phyloP scores from a whole-genome alignment of 2,329 filamentous ascomycete species.

The Ophiocordyceps robertsii region DNA sequence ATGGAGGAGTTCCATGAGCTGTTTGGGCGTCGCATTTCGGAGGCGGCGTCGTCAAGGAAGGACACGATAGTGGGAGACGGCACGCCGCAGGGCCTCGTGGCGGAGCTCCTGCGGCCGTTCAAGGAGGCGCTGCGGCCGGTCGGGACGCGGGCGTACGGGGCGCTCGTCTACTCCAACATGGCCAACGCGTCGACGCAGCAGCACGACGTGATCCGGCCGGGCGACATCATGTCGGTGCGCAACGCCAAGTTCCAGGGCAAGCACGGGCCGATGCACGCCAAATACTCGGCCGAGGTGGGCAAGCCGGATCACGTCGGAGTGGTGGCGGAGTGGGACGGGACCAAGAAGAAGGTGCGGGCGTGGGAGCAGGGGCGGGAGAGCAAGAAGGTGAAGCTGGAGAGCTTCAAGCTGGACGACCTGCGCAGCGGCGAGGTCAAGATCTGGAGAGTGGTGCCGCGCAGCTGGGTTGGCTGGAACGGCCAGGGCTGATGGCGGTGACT shows the following conservation, averaged over 20 bases:
- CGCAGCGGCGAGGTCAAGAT: slow-evolving; percentile 91
- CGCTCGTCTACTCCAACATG: slow-evolving; percentile 85
- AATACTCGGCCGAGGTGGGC: slow-evolving; percentile 80
- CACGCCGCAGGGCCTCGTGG: slow-evolving; percentile 61
- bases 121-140: slow-evolving; percentile 66
- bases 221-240: slow-evolving; percentile 84
- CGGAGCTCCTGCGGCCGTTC: slow-evolving; percentile 64
- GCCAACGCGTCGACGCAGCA: slow-evolving; percentile 87
- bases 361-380: slow-evolving; percentile 94
- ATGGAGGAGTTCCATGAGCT: slow-evolving; percentile 74
- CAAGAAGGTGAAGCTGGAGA: slow-evolving; percentile 87
- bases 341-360: slow-evolving; percentile 90
- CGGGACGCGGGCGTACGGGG: slow-evolving; percentile 81
- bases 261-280: slow-evolving; percentile 87
- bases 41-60: slow-evolving; percentile 57
- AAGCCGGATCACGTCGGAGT: slow-evolving; percentile 81
- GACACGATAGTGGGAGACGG: slow-evolving; percentile 76
- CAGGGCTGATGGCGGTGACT: slow-evolving; percentile 30
- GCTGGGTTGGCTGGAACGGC: slow-evolving; percentile 82
- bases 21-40: slow-evolving; percentile 67
- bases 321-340: slow-evolving; percentile 94
- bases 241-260: slow-evolving; percentile 94
- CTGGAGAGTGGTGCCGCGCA: slow-evolving; percentile 86
- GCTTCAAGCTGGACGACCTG: slow-evolving; percentile 85
- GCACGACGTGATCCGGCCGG: slow-evolving; percentile 82